Base-by-base conservation (phyloP, 208 protist species). In the Leishmania turanica region DNA sequence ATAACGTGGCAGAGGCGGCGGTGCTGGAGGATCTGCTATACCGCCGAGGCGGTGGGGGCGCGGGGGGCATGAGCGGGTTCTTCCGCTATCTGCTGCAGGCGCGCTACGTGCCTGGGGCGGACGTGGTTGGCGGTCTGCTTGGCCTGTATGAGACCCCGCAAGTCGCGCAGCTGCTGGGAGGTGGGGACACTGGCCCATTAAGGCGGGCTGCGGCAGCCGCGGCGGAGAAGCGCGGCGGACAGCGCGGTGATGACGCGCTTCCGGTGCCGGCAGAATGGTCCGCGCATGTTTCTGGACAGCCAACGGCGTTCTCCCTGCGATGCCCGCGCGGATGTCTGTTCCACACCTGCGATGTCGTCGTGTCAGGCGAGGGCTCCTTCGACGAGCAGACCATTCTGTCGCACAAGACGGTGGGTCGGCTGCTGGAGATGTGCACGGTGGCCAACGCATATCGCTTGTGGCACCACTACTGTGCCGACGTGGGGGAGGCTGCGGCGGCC, bases 31-130 rank as follows among this genome's bases (percentile, higher is more conserved):
- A 84, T 45, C 71, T 96, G 47, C 84, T 87, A 19, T 74, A 91
- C 76, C 78, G 80, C 31, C 69, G 80, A 0, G 90, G 90, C 27
- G 91, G 90, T n/a, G 93, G 93, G 56, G 93, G 90, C 2, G 93
- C 91, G 9, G 93, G 93, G 21, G 93, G 93, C n/a, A 96, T 95
- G 90, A 92, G 90, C 60, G 91, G 93, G 21, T 94, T 94, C 69
- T 94, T 95, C 54, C 85, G 87, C 27, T 91, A 89, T 54, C 24
- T 96, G 0, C 79, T 95, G 47, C 45, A 69, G n/a, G 89, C 91
- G 4, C 54, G 70, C 37, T 95, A 86, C 62, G 81, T 91, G 73
- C 79, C 87, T 2, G 93, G 93, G 19, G 84, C 93, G 0, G 93
- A 96, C 74, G 76, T 88, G 73, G 91, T 95, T 9, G 90, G 86